A percentile compares a stretch with the other conserved stretches of the same genome.
phyloP scores from a whole-genome alignment of 2,329 filamentous ascomycete genomes.

The Akanthomyces muscarius region DNA sequence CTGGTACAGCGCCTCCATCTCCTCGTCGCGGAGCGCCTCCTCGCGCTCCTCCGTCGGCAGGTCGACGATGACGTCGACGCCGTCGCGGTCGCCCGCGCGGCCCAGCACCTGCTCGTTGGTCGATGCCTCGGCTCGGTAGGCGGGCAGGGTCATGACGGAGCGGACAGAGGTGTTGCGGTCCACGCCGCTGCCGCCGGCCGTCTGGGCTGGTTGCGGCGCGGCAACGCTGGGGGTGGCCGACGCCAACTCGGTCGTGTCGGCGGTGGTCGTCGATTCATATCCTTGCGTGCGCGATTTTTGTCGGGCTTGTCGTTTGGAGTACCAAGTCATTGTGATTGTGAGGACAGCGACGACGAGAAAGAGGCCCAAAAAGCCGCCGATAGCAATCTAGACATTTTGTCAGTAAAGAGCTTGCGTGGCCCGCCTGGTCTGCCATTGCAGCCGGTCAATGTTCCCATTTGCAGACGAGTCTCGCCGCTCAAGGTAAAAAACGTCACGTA shows the following conservation, averaged over 20 bases:
- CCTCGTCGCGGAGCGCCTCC: slow-evolving; percentile 72
- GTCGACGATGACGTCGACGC: slow-evolving; percentile 87
- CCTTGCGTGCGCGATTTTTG: slow-evolving; percentile 7
- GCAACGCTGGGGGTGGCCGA: background rate
- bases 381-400: background rate
- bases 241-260: slow-evolving; percentile 9
- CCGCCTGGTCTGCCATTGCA: background rate
- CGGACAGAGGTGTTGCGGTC: slow-evolving; percentile 83
- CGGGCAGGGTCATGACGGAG: slow-evolving; percentile 89
- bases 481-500: background rate
- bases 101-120: slow-evolving; percentile 79
- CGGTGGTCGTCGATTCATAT: slow-evolving; percentile 7
- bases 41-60: slow-evolving; percentile 76
- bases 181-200: slow-evolving; percentile 38
- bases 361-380: background rate
- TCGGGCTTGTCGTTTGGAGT: background rate
- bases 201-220: background rate
- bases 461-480: too few relatives aligned
- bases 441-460: background rate
- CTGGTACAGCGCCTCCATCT: slow-evolving; percentile 92
- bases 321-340: background rate
- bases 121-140: slow-evolving; percentile 70
- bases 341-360: background rate
- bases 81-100: slow-evolving; percentile 84
- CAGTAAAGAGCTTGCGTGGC: background rate